Evolutionary conservation across 345 rosid species (phyloP), one percentile per base, ranked within the genome.

Genomic region (Cardiospermum halicacabum): DNA sequence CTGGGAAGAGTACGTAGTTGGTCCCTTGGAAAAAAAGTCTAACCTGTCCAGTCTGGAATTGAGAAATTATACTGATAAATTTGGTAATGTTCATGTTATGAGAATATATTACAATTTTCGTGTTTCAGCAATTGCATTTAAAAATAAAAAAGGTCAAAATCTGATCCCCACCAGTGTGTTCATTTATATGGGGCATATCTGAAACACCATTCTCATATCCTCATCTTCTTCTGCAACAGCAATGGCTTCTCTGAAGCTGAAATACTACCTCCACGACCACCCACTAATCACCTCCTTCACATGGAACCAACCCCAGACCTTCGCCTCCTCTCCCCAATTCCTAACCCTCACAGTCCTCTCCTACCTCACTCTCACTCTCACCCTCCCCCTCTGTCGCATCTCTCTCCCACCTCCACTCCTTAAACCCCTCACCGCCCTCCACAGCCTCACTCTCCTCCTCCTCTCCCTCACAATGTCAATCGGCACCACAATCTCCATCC

Each of bases 391-490:
- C 69, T 64, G 73, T 60, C 70, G 37, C 72, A 12, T 49, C 53
- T 61, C 75, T 27, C 65, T 50, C 63, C 80, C 77, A 16, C 62
- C 88, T 7, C 66, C 31, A 26, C 21, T 87, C 73, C 82, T 86
- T 69, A 87, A 85, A 74, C 85, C 88, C 28, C 77, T 89, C 77
- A 78, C 96, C 0, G 89, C 91, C 75, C 11, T 84, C 67, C 98
- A 92, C 61, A 87, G 82, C 81, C 68, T 92, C 64, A 43, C 68
- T 68, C 93, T 89, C 68, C 64, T 69, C 66, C 72, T 82, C 55
- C 72, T 89, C 59, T 92, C 97, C 32, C 57, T 83, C 58, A 36
- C 68, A 79, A 86, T 89, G 91, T 88, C 98, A 71, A 4, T 73
- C 6, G 96, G 98, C 9, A 74, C 85, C 84, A 66, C 74, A 24